Evolutionary conservation across 495 filamentous ascomycete species (phyloP), one percentile per base, ranked within the genome.

Genomic region (Aspergillus egyptiacus): DNA sequence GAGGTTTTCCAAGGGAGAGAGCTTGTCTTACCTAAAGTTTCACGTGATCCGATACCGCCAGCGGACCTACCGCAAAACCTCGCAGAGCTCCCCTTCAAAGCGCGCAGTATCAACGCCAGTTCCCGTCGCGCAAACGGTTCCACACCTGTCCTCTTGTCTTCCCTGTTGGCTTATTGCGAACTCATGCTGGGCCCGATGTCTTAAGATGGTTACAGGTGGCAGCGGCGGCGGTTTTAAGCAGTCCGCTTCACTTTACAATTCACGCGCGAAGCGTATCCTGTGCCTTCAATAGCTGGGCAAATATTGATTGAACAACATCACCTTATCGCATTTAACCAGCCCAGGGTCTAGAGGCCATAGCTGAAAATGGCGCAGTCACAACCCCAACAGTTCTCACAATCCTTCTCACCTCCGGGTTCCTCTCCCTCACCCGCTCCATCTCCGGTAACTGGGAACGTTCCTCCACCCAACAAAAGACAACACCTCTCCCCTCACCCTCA

Each of bases 351-450:
- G 17, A 42, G 28, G 28, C 17, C 30, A 36, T 51, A 48, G 35
- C 62, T 69, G 70, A 33, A 33, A 13, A 87, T 86, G 84, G 80
- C 82, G 58, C 82, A 86, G 72, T 79, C 79, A 49, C 78, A 80
- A 43, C 74, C 73, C 17, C 74, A 78, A 39, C 67, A 71, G 38
- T 69, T 74, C 44, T 67, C 72, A 27, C 68, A 74, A 38, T 65
- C 72, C 22, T 80, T 76, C 61, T 82, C 79, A 15, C 77, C 76
- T 54, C 71, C 75, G 37, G 77, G 73, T 30, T 69, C 68, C 19
- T 72, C 77, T 18, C 68, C 76, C 17, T 79, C 78, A 15, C 80
- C 57, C 44, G 59, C 67, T 34, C 53, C 62, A 20, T 69, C 71
- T 5, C 70, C 75, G 32, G 56, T 70, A 33, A 74, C 69, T 51